phyloP scores from a whole-genome alignment of 2,329 filamentous ascomycete species.

The Fusarium drepaniforme region DNA sequence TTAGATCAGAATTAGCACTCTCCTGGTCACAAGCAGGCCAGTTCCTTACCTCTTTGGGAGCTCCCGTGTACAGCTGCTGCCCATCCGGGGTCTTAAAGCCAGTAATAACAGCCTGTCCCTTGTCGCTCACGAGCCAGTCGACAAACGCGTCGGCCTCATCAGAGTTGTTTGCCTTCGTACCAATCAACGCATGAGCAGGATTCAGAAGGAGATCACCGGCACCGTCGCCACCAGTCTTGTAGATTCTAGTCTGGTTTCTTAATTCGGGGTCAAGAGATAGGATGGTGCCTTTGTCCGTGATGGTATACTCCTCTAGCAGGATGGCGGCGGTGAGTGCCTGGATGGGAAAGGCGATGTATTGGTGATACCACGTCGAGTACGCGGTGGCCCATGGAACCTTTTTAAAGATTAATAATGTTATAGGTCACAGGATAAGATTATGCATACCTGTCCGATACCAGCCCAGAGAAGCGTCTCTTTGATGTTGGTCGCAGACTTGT shows the following conservation, averaged over 20 bases:
- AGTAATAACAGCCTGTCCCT: slow-evolving; percentile 27
- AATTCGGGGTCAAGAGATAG: slow-evolving; percentile 52
- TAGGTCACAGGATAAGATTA: rapidly evolving
- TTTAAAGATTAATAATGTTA: background rate
- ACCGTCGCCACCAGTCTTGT: slow-evolving; percentile 51
- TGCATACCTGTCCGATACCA: slow-evolving; percentile 54
- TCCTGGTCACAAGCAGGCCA: background rate
- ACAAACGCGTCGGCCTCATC: slow-evolving; percentile 27
- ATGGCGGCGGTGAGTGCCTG: slow-evolving; percentile 58
- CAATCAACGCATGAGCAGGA: slow-evolving; percentile 47
- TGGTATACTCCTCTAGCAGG: slow-evolving; percentile 57
- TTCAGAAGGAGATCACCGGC: slow-evolving; percentile 55
- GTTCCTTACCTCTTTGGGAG: slow-evolving; percentile 50
- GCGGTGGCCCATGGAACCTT: slow-evolving; percentile 57
- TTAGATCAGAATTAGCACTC: background rate
- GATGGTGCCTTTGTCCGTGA: slow-evolving; percentile 60
- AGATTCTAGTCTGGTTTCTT: slow-evolving; percentile 50
- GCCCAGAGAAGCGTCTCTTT: slow-evolving; percentile 61
- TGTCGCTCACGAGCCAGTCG: slow-evolving; percentile 32
- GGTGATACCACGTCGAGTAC: slow-evolving; percentile 61
- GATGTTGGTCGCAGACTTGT: slow-evolving; percentile 63
- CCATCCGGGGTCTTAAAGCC: slow-evolving; percentile 31
- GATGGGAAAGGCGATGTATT: slow-evolving; percentile 58
- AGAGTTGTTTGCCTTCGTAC: slow-evolving; percentile 19
- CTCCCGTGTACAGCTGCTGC: slow-evolving; percentile 21